phyloP scores from a whole-genome alignment of 2,329 filamentous ascomycete genomes.

The Aspergillus sergii region DNA sequence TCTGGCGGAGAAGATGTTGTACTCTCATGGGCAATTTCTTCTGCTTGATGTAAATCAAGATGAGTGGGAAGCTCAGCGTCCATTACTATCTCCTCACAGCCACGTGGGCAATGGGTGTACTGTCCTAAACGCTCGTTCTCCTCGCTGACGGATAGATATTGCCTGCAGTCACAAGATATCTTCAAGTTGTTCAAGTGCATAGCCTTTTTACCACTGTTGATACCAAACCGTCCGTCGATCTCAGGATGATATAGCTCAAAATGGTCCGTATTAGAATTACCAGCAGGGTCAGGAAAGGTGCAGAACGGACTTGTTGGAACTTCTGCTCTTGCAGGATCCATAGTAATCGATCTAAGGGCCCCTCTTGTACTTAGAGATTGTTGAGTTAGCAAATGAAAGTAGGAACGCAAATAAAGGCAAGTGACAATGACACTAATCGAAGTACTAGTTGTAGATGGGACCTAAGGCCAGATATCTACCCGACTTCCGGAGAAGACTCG shows the following conservation, averaged over 20 bases:
- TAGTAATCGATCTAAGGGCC: conserved; percentile 4
- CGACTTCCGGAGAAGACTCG: not conserved
- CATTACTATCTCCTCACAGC: conserved; percentile 62
- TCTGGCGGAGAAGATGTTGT: conserved; percentile 15
- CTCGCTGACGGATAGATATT: not conserved
- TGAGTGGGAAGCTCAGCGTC: conserved; percentile 59
- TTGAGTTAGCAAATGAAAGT: not conserved
- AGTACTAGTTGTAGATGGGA: not conserved
- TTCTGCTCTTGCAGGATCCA: conserved; percentile 21
- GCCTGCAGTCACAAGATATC: conserved; percentile 4
- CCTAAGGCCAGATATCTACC: not conserved
- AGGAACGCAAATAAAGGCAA: not conserved
- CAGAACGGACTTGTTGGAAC: conserved; percentile 48
- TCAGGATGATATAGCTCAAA: conserved; percentile 50
- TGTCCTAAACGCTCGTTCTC: conserved; percentile 18
- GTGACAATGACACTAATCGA: not conserved
- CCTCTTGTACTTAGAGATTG: not conserved
- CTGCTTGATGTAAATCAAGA: conserved; percentile 60
- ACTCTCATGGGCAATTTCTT: conserved; percentile 49
- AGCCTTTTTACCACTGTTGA: conserved; percentile 15
- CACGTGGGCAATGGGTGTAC: conserved; percentile 59
- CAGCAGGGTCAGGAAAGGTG: conserved; percentile 43
- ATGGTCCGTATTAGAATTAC: conserved; percentile 46
- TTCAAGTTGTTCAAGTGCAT: not conserved
- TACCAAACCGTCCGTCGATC: conserved; percentile 29